phyloP scores from a whole-genome alignment of 208 protist species.

The Tritrichomonas foetus region DNA sequence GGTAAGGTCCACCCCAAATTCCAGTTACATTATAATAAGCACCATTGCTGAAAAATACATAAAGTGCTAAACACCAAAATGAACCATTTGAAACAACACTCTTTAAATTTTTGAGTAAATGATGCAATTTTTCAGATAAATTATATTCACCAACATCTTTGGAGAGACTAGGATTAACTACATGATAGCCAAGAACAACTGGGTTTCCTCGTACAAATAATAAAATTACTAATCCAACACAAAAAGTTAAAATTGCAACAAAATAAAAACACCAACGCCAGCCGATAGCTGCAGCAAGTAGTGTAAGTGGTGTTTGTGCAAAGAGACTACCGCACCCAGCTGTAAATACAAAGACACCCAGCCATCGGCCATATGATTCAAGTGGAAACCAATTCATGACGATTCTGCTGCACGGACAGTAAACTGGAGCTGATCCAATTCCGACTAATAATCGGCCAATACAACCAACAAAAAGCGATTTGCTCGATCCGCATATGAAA shows the following conservation, averaged over 20 bases:
- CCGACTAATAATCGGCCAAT: not conserved
- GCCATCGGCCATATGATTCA: not conserved
- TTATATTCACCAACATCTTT: no score
- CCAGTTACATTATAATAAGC: not conserved
- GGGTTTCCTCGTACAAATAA: not conserved
- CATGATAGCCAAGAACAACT: not conserved
- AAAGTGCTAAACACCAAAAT: not conserved
- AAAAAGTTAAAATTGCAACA: no score
- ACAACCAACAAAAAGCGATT: not conserved
- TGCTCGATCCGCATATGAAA: not conserved
- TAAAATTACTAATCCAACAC: not conserved
- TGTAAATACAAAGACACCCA: not conserved
- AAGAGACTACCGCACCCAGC: not conserved
- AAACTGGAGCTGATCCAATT: not conserved
- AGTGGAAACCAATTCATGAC: not conserved
- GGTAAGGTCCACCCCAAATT: not conserved
- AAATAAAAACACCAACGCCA: not conserved
- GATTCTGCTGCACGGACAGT: not conserved
- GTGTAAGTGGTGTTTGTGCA: not conserved
- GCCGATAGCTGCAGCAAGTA: not conserved
- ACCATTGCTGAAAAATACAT: not conserved
- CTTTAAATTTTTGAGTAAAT: not conserved
- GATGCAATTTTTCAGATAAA: not conserved
- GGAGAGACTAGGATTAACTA: not conserved
- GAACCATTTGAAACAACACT: not conserved